Base-by-base conservation (phyloP, 176 grass and related monocot species). In the Oryza nivara region DNA sequence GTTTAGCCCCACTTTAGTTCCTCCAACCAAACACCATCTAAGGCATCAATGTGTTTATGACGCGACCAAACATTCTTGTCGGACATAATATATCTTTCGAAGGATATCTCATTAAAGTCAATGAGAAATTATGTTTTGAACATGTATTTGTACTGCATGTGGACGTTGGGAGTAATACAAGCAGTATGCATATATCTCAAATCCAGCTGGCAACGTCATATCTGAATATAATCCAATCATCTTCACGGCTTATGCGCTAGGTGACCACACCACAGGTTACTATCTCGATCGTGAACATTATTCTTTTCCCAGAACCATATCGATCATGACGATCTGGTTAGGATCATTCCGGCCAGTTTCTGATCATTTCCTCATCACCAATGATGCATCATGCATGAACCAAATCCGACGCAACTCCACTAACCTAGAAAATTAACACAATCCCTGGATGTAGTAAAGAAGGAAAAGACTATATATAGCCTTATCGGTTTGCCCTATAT, bases 101-200 rank as follows among this genome's bases (percentile, higher is more conserved):
- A 43, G 47, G 73, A 36, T 75, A 30, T 48, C 20, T 22, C n/a
- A 51, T 34, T 60, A 46, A 52, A 26, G 76, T 72, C 64, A 69
- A 75, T 14, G 72, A 38, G 9, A 25, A 23, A 51, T 86, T 26
- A 67, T 80, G 43, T 67, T 30, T 87, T 19, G 48, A 35, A 36
- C 38, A 23, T 3, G 61, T 8, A 58, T 20, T 58, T 20, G 54
- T 38, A 48, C 35, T 49, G 11, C 43, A 44, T 12, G 17, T 68
- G 16, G 3, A 34, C 49, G 19, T 61, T 45, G 4, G 23, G 38
- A 30, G 74, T 49, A 52, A 43, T 74, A 32, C 20, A 25, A 3
- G 20, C 26, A 44, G 43, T 44, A 49, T 38, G 28, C 19, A 52
- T 3, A 14, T 71, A 14, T 65, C 71, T 77, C 73, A 49, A 8